phyloP scores from a whole-genome alignment of 2,329 filamentous ascomycete species.

The Verticillium dahliae region DNA sequence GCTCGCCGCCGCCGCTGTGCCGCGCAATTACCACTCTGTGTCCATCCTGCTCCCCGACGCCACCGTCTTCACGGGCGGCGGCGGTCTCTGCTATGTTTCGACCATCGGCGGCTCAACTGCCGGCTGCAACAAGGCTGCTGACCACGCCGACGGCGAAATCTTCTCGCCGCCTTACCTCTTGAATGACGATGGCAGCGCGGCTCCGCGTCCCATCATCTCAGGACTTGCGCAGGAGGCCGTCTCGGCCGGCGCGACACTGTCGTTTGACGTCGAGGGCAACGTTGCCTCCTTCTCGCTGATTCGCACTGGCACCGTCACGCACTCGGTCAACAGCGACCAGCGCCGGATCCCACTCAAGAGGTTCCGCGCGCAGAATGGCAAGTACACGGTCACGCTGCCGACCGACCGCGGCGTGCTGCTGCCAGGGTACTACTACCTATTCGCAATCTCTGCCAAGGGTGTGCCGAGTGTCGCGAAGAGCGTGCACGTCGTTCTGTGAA shows the following conservation, averaged over 20 bases:
- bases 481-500: conserved; percentile 20
- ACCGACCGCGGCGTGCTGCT: conserved; percentile 40
- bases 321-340: conserved; percentile 53
- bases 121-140: conserved; percentile 31
- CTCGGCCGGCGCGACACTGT: conserved; percentile 14
- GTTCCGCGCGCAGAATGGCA: conserved; percentile 15
- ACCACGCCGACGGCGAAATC: conserved; percentile 50
- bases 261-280: conserved; percentile 13
- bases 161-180: conserved; percentile 51
- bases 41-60: conserved; percentile 42
- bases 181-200: conserved; percentile 29
- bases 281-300: conserved; percentile 33
- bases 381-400: conserved; percentile 35
- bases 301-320: conserved; percentile 42
- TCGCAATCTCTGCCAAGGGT: conserved; percentile 36
- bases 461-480: conserved; percentile 39
- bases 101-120: conserved; percentile 11
- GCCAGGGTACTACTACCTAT: conserved; percentile 49
- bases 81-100: conserved; percentile 39
- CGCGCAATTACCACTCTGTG: conserved; percentile 43
- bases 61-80: conserved; percentile 42
- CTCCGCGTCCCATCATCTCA: conserved; percentile 34
- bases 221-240: conserved; percentile 18
- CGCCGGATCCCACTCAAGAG: conserved; percentile 38
- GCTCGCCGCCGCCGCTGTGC: conserved; percentile 28